These are phyloP conservation scores for Leptographium lundbergii DNA, from an alignment of 2,329 filamentous ascomycete species.

Conservation along the genomic window DNA sequence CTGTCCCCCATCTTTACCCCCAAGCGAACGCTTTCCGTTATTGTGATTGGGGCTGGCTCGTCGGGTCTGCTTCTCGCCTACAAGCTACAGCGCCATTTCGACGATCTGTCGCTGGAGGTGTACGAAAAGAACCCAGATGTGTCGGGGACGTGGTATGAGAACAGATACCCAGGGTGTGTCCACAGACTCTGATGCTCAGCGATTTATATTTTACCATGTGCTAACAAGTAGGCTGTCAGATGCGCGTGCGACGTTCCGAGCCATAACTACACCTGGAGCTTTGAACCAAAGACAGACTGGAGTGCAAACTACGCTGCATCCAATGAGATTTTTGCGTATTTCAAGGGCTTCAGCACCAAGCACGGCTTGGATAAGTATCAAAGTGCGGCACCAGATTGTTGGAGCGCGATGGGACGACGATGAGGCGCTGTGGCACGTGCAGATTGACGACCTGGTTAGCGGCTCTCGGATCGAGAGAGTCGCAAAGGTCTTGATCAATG, in stretches of 20 bases:
- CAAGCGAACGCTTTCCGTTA: too few species aligned
- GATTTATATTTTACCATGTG: too few species aligned
- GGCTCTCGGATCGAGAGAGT: slow-evolving; percentile 12
- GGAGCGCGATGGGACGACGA: slow-evolving; percentile 29
- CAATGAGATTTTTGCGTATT: background rate
- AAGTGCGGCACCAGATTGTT: slow-evolving; percentile 24
- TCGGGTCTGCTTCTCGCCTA: background rate
- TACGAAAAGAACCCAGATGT: background rate
- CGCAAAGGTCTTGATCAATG: slow-evolving; percentile 13
- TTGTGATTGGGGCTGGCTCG: background rate
- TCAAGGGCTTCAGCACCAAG: background rate
- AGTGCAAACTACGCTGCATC: background rate
- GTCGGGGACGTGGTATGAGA: background rate
- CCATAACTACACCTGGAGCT: background rate
- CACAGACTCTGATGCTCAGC: background rate
- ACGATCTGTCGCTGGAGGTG: background rate
- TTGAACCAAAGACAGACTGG: background rate
- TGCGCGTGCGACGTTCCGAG: background rate
- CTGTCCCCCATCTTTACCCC: too few species aligned
- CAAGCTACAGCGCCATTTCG: background rate
- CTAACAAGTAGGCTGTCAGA: background rate
- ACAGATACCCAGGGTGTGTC: background rate
- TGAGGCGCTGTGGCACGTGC: slow-evolving; percentile 24
- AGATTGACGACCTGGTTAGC: slow-evolving; percentile 17
- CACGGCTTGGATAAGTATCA: background rate